Evolutionary conservation across 371 early-diverging fungal genomes (phyloP).

Genomic region (Circinella minor): DNA sequence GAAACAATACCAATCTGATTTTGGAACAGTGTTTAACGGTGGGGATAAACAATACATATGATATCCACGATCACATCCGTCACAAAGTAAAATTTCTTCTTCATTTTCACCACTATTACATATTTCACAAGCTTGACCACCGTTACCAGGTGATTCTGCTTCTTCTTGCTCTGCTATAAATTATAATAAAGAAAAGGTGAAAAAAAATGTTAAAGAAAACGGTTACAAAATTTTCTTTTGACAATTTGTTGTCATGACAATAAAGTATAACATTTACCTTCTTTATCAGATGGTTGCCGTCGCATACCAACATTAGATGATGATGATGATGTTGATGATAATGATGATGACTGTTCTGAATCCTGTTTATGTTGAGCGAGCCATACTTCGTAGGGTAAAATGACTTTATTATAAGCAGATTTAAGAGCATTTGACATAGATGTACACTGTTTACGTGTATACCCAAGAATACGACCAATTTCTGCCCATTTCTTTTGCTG

Average conservation of each 20-base stretch:
- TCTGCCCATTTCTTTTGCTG: constrained; percentile 89
- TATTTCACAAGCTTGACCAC: constrained; percentile 62
- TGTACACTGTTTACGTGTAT: constrained; percentile 79
- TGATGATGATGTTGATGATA: not conserved
- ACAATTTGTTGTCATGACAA: not conserved
- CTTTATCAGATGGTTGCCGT: constrained; percentile 1
- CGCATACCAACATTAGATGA: constrained; percentile 4
- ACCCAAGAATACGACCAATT: constrained; percentile 81
- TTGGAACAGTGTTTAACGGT: constrained; percentile 67
- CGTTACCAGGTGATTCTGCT: constrained; percentile 9
- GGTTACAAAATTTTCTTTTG: not conserved
- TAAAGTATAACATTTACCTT: not conserved
- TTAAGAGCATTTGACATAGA: constrained; percentile 88
- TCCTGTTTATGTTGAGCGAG: constrained; percentile 52
- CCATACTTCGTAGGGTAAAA: constrained; percentile 89
- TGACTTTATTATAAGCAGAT: constrained; percentile 74
- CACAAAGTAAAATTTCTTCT: constrained; percentile 81
- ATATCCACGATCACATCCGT: constrained; percentile 84
- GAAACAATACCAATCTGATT: constrained; percentile 88
- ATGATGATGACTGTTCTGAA: constrained; percentile 5
- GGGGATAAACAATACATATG: constrained; percentile 86
- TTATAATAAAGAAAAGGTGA: no score
- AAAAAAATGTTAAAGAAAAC: no score
- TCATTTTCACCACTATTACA: constrained; percentile 63
- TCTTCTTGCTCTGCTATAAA: not conserved